Conservation (phyloP, 1,284 basidiomycete genomes). For the Lentinula novae-zelandiae region DNA sequence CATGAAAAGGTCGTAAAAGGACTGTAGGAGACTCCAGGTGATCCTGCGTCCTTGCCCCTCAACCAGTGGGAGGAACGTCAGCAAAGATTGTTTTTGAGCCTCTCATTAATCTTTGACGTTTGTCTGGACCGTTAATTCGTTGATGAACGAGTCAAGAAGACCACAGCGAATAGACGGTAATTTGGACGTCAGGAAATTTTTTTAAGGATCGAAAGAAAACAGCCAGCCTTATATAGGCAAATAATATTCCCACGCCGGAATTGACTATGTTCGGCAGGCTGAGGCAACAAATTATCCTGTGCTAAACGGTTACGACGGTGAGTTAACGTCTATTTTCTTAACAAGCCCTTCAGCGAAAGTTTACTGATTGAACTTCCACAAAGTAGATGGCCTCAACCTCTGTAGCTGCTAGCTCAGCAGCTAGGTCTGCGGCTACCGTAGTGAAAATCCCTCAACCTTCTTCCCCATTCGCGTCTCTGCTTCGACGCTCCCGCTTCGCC, state of each 20-base stretch:
- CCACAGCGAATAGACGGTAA: conserved; percentile 63
- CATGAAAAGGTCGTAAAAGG: conserved; percentile 50
- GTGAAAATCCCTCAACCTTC: conserved; percentile 29
- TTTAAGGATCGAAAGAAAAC: not conserved
- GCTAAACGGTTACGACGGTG: not conserved
- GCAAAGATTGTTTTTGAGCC: conserved; percentile 88
- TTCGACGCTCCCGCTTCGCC: conserved; percentile 75
- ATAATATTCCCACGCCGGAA: not conserved
- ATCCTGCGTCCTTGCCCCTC: conserved; percentile 85
- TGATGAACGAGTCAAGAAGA: conserved; percentile 29
- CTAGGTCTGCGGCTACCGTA: conserved; percentile 28
- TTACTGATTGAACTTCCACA: not conserved
- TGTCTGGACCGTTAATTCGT: conserved; percentile 82
- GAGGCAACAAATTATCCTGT: not conserved
- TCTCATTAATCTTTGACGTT: conserved; percentile 68
- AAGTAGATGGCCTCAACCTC: conserved; percentile 20
- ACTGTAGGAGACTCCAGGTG: conserved; percentile 79
- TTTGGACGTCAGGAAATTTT: conserved; percentile 54
- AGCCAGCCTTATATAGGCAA: not conserved
- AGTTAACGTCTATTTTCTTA: not conserved
- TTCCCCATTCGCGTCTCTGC: conserved; percentile 67
- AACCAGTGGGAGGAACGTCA: conserved; percentile 81
- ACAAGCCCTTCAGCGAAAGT: not conserved
- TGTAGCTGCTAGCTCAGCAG: conserved; percentile 21
- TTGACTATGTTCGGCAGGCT: not conserved